Evolutionary conservation across 2,329 filamentous ascomycete species (phyloP).

Genomic region (Clonostachys rhizophaga): DNA sequence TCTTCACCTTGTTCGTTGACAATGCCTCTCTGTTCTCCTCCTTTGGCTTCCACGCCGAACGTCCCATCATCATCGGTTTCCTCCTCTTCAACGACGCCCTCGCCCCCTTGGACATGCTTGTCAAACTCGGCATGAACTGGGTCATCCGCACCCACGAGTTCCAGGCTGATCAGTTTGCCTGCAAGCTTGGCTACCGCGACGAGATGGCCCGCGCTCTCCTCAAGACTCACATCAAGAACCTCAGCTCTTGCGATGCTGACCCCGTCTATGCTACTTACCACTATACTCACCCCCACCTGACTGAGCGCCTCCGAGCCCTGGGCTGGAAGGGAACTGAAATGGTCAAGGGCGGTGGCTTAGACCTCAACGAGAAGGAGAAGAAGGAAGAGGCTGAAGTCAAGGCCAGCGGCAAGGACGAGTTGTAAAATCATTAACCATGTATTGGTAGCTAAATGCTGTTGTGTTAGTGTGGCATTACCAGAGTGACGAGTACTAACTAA

Average conservation of each 20-base stretch:
- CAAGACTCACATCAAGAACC: conserved; percentile 96
- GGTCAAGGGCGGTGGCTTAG: conserved; percentile 27
- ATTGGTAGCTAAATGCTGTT: too few species aligned
- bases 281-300: conserved; percentile 94
- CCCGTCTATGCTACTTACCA: conserved; percentile 98
- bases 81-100: conserved; percentile 97
- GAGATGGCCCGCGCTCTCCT: conserved; percentile 86
- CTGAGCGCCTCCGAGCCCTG: conserved; percentile 86
- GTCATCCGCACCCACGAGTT: conserved; percentile 94
- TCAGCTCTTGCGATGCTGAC: conserved; percentile 98
- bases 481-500: too few species aligned
- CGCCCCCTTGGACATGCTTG: conserved; percentile 86
- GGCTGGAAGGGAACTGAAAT: conserved; percentile 69
- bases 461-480: too few species aligned
- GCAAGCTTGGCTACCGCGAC: conserved; percentile 74
- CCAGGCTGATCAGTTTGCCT: conserved; percentile 88
- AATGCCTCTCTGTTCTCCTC: conserved; percentile 86
- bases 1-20: conserved; percentile 97
- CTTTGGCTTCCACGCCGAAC: conserved; percentile 80
- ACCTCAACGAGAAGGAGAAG: conserved; percentile 23
- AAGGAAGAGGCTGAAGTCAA: conserved; percentile 40
- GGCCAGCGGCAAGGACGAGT: conserved; percentile 68
- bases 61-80: conserved; percentile 95
- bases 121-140: conserved; percentile 95
- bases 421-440: conserved; percentile 36